Evolutionary conservation across 1,284 basidiomycete species (phyloP).

Genomic region (Ustilago bromivora): DNA sequence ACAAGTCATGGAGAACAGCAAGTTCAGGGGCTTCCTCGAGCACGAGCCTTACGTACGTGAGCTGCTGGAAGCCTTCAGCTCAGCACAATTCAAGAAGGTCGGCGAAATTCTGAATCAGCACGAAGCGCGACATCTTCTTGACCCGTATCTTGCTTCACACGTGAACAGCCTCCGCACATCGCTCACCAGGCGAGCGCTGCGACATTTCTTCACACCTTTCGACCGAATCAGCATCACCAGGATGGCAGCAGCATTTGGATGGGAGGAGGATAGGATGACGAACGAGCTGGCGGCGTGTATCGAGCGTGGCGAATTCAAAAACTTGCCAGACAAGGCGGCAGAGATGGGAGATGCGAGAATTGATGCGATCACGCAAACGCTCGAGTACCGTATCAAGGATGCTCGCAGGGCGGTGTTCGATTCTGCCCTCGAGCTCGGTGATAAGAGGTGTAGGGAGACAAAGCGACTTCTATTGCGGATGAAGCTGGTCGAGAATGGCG

Average conservation of each 20-base stretch:
- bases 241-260: slow-evolving; percentile 85
- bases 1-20: slow-evolving; percentile 77
- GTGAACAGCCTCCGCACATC: slow-evolving; percentile 68
- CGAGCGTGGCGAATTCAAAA: slow-evolving; percentile 79
- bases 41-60: slow-evolving; percentile 86
- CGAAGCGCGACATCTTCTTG: slow-evolving; percentile 80
- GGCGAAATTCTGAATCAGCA: slow-evolving; percentile 77
- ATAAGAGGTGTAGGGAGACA: slow-evolving; percentile 78
- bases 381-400: slow-evolving; percentile 80
- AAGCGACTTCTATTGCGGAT: slow-evolving; percentile 81
- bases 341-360: slow-evolving; percentile 82
- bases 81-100: slow-evolving; percentile 82
- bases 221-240: slow-evolving; percentile 81
- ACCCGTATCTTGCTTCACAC: slow-evolving; percentile 79
- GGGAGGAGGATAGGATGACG: slow-evolving; percentile 78
- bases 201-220: slow-evolving; percentile 83
- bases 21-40: slow-evolving; percentile 82
- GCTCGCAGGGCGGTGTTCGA: slow-evolving; percentile 80
- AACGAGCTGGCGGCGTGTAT: slow-evolving; percentile 80
- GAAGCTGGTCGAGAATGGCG: slow-evolving; percentile 74
- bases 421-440: slow-evolving; percentile 78
- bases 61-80: slow-evolving; percentile 82
- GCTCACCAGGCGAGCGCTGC: slow-evolving; percentile 69
- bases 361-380: slow-evolving; percentile 73
- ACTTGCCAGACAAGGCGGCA: slow-evolving; percentile 80